Conservation (phyloP, 305 asterid species). For the Coffea humblotiana region DNA sequence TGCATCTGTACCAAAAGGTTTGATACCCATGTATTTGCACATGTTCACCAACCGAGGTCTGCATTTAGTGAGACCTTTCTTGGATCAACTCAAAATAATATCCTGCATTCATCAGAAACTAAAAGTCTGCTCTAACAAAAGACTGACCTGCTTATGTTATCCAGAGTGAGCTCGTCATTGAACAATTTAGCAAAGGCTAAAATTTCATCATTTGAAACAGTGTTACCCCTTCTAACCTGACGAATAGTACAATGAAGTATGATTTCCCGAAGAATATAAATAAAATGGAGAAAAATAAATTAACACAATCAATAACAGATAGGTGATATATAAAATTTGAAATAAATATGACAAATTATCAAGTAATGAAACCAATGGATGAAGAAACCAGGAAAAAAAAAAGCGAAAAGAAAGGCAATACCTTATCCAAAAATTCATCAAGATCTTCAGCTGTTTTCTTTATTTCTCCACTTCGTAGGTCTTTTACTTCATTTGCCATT, state of each 20-base stretch:
- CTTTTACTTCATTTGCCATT: constrained; percentile 57
- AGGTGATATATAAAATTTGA: neutral
- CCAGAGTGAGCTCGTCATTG: constrained; percentile 89
- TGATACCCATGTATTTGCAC: constrained; percentile 96
- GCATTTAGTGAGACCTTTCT: constrained; percentile 14
- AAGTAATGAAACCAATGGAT: neutral
- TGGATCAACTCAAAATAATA: neutral
- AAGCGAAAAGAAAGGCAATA: constrained; percentile 22
- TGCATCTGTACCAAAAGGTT: constrained; percentile 76
- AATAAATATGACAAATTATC: constrained; percentile 3
- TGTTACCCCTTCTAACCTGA: constrained; percentile 82
- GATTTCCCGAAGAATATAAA: constrained; percentile 13
- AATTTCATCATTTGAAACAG: constrained; percentile 75
- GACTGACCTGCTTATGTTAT: constrained; percentile 76
- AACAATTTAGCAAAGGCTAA: constrained; percentile 86
- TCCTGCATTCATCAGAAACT: neutral
- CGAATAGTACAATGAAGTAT: constrained; percentile 21
- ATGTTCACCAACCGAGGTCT: constrained; percentile 86
- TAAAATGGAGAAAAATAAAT: constrained; percentile 14
- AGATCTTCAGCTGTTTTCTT: constrained; percentile 57
- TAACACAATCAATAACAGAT: constrained; percentile 14
- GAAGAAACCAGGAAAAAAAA: constrained; percentile 6
- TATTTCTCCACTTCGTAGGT: constrained; percentile 41
- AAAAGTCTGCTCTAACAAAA: constrained; percentile 7
- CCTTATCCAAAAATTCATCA: constrained; percentile 47